These are phyloP conservation scores for Brassica carinata DNA, from an alignment of 345 rosid species.

Conservation along the genomic window DNA sequence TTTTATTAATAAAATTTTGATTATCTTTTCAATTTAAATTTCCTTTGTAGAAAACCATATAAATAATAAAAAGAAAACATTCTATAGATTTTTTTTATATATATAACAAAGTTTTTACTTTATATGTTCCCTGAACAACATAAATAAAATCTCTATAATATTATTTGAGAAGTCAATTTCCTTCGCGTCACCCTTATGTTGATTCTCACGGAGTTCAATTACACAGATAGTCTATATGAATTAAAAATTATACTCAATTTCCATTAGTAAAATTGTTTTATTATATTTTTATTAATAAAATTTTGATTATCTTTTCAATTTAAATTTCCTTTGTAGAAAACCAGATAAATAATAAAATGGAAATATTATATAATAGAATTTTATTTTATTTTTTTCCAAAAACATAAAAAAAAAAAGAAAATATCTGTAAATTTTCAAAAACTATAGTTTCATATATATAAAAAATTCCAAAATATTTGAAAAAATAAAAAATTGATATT, in stretches of 20 bases:
- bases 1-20: background rate
- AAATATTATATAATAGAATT: too few species aligned
- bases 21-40: background rate
- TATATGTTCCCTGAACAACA: background rate
- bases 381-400: too few species aligned
- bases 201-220: background rate
- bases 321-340: background rate
- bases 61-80: background rate
- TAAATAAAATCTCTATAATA: too few species aligned
- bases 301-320: background rate
- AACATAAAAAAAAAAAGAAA: too few species aligned
- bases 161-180: background rate
- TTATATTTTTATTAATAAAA: background rate
- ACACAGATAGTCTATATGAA: background rate
- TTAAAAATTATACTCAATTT: background rate
- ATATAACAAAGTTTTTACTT: background rate
- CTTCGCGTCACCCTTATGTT: background rate
- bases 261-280: background rate
- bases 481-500: too few species aligned
- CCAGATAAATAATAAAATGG: too few species aligned
- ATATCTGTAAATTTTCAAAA: too few species aligned
- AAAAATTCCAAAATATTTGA: too few species aligned
- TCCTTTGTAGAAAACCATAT: background rate
- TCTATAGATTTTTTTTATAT: background rate
- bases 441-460: too few species aligned